Conservation (phyloP, 2,329 filamentous ascomycete genomes). For the Claviceps spartinae region DNA sequence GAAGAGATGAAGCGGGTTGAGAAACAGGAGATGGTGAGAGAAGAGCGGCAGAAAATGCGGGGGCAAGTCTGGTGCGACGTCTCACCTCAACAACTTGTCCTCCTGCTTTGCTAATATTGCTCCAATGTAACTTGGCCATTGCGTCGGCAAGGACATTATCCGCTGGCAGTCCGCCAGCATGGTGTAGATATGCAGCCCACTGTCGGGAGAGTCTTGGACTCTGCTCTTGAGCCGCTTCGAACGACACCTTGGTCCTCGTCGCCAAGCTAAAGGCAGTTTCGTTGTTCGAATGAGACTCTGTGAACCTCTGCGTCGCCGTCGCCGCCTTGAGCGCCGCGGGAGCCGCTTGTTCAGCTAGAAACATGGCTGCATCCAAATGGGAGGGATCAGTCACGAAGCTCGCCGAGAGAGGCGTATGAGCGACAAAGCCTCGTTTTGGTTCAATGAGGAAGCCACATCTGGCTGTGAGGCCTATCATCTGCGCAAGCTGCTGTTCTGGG, state of each 20-base stretch:
- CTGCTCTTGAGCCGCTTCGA: background rate
- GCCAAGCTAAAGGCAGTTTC: conserved; percentile 2
- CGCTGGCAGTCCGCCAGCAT: background rate
- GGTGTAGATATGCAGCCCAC: conserved; percentile 2
- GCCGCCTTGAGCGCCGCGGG: conserved; percentile 1
- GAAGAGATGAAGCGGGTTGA: no score
- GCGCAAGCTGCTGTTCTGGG: conserved; percentile 22
- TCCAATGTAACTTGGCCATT: background rate
- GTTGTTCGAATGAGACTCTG: background rate
- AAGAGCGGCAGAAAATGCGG: background rate
- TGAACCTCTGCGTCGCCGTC: background rate
- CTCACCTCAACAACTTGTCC: conserved; percentile 1
- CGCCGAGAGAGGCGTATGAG: conserved; percentile 5
- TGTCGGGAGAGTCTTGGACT: background rate
- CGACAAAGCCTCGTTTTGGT: background rate
- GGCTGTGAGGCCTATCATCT: conserved; percentile 15
- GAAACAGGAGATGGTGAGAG: background rate
- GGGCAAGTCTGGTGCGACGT: background rate
- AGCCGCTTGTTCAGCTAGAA: conserved; percentile 1
- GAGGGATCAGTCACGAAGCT: conserved; percentile 1
- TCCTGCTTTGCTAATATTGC: background rate
- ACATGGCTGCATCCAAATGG: conserved; percentile 5
- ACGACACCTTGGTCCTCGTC: background rate
- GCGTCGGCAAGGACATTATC: background rate
- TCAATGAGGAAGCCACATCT: conserved; percentile 5